Evolutionary conservation across 2,329 filamentous ascomycete genomes (phyloP), one percentile per base, ranked within the genome.

Genomic region (Aspergillus pseudoglaucus): DNA sequence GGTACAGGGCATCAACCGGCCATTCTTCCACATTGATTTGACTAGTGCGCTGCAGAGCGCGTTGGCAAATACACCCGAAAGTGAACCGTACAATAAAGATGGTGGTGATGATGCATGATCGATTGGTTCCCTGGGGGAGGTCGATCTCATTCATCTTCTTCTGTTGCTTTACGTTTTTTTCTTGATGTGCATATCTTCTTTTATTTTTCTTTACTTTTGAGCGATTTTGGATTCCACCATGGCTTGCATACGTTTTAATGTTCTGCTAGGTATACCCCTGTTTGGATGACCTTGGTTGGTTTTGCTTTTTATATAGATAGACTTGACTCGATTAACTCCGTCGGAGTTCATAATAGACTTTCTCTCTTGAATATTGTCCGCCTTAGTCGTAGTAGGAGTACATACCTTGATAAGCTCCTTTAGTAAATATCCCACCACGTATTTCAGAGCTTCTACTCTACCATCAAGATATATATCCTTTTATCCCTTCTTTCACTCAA

Each of bases 21-120:
- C 93, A 4, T 79, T 96, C 57, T 97, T 98, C 79, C 93, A 98
- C 64, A 81, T 95, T 46, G 93, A 97, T 66, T 71, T 97, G 45
- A 93, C 88, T 3, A 90, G 84, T 60, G 93, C 93, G 6, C 70
- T 97, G 57, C 88, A 96, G 68, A 89, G 85, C 58, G 91, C 90
- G 2, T 81, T 96, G 59, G 82, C 84, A 25, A 95, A 94, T 57
- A 79, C 88, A 0, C 81, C 88, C 67, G 55, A 59, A 23, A 48
- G 49, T 40, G 51, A 53, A 18, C 37, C 40, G 12, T 27, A 15
- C 40, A 42, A 42, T 6, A 22, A 18, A 25, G 23, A 25, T 3
- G 23, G 4, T 42, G 40, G 10, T 18, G 39, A 22, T 2, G 22
- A 42, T 25, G 22, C 40, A 42, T 42, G 40, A 42, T 42, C 25